Evolutionary conservation across 768 basidiomycete species (phyloP).

Genomic region (Boletus eberwhitei): DNA sequence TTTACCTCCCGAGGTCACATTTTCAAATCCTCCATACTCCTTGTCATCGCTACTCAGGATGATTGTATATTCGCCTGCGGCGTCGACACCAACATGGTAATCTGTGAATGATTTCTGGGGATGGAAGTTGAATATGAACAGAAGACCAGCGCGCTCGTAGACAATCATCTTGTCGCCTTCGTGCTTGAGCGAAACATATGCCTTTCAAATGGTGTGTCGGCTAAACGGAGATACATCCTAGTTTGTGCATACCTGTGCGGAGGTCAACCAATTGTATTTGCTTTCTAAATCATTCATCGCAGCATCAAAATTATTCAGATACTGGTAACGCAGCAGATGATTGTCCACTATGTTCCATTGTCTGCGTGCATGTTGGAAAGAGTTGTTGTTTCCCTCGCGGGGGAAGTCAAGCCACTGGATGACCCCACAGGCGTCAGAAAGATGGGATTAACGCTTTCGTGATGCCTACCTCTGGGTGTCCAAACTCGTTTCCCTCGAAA

Average conservation of each 20-base stretch:
- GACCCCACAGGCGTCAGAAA: background rate
- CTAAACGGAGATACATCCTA: background rate
- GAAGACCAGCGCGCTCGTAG: constrained; percentile 87
- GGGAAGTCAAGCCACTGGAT: constrained; percentile 98
- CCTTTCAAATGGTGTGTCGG: constrained; percentile 41
- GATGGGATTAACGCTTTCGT: background rate
- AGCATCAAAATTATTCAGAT: constrained; percentile 89
- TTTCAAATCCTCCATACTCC: constrained; percentile 86
- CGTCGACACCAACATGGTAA: constrained; percentile 90
- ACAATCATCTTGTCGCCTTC: constrained; percentile 91
- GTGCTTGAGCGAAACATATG: constrained; percentile 91
- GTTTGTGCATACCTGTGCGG: constrained; percentile 57
- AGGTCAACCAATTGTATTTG: constrained; percentile 80
- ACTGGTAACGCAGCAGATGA: constrained; percentile 79
- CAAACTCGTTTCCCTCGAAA: constrained; percentile 98
- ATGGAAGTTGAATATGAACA: constrained; percentile 99
- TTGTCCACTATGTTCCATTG: constrained; percentile 98
- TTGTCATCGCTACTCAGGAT: constrained; percentile 84
- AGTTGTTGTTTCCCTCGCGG: constrained; percentile 90
- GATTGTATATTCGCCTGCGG: constrained; percentile 78
- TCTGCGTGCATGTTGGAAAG: constrained; percentile 94
- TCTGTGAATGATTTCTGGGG: constrained; percentile 87
- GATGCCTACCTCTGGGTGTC: constrained; percentile 82
- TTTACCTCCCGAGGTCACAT: constrained; percentile 58
- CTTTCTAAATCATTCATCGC: constrained; percentile 87